Conservation (phyloP, 2,329 filamentous ascomycete species). For the Helminthosporium solani region DNA sequence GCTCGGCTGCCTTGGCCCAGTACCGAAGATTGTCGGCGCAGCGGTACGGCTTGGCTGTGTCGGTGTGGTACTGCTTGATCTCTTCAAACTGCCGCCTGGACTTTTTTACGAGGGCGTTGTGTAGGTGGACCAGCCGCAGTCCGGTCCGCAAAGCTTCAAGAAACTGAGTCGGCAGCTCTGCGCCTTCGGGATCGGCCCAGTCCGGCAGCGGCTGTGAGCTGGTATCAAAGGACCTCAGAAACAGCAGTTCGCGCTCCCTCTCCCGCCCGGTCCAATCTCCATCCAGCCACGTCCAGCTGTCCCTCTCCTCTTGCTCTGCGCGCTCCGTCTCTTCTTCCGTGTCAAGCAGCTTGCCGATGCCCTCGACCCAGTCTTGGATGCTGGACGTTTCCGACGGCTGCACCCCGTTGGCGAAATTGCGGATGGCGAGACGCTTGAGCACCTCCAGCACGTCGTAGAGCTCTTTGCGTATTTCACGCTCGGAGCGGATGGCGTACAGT, state of each 20-base stretch:
- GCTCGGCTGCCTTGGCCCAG: conserved; percentile 94
- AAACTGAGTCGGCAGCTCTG: conserved; percentile 68
- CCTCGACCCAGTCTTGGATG: conserved; percentile 76
- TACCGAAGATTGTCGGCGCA: conserved; percentile 90
- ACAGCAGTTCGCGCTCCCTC: conserved; percentile 75
- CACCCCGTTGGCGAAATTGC: conserved; percentile 82
- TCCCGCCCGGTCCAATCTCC: conserved; percentile 73
- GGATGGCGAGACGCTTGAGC: conserved; percentile 84
- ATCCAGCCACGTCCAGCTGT: conserved; percentile 76
- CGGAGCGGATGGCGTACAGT: conserved; percentile 81
- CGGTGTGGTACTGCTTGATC: conserved; percentile 86
- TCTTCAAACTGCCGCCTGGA: conserved; percentile 84
- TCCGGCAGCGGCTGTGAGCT: conserved; percentile 61
- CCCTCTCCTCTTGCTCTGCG: conserved; percentile 68
- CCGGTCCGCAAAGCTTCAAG: conserved; percentile 74
- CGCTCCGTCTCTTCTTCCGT: conserved; percentile 77
- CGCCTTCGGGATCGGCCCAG: conserved; percentile 62
- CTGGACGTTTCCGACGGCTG: conserved; percentile 73
- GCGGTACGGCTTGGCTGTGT: conserved; percentile 92
- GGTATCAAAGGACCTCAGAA: conserved; percentile 73
- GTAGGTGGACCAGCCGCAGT: conserved; percentile 76
- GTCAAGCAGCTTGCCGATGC: conserved; percentile 73
- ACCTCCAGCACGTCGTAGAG: conserved; percentile 85
- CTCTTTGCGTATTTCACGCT: conserved; percentile 81
- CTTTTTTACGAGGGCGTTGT: conserved; percentile 84